Conservation (phyloP, 371 early-diverging fungal genomes). For the Syncephalastrum contaminatum region DNA sequence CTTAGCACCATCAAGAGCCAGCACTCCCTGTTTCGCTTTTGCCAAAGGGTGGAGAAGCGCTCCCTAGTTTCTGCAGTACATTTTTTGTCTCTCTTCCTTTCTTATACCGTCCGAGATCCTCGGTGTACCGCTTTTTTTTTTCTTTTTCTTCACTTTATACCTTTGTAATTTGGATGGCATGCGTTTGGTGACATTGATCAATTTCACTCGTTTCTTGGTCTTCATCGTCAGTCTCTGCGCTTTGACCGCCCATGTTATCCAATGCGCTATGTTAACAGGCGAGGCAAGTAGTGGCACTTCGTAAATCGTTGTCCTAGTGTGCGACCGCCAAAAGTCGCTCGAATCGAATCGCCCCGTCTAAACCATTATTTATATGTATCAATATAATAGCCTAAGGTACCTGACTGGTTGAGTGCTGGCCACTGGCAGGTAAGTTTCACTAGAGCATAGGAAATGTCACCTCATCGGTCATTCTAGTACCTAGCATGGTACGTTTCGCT, state of each 20-base stretch:
- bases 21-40: too few species aligned
- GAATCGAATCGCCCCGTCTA: constrained; percentile 14
- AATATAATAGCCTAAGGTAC: constrained; percentile 17
- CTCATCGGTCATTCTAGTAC: constrained; percentile 17
- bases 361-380: neutral
- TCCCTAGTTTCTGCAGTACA: too few species aligned
- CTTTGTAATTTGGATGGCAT: constrained; percentile 5
- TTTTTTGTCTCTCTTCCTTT: too few species aligned
- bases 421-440: constrained; percentile 31
- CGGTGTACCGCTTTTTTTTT: too few species aligned
- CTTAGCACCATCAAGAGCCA: too few species aligned
- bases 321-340: too few species aligned
- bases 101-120: too few species aligned
- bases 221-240: constrained; percentile 18
- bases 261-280: constrained; percentile 18
- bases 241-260: constrained; percentile 20
- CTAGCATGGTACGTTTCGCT: constrained; percentile 25
- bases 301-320: too few species aligned
- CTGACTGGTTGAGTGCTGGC: constrained; percentile 25
- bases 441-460: neutral
- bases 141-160: too few species aligned
- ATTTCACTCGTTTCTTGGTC: constrained; percentile 19
- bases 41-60: too few species aligned
- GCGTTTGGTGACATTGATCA: constrained; percentile 8
- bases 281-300: too few species aligned